Base-by-base conservation (phyloP, 2,329 filamentous ascomycete species). In the Pseudogymnoascus sp. region DNA sequence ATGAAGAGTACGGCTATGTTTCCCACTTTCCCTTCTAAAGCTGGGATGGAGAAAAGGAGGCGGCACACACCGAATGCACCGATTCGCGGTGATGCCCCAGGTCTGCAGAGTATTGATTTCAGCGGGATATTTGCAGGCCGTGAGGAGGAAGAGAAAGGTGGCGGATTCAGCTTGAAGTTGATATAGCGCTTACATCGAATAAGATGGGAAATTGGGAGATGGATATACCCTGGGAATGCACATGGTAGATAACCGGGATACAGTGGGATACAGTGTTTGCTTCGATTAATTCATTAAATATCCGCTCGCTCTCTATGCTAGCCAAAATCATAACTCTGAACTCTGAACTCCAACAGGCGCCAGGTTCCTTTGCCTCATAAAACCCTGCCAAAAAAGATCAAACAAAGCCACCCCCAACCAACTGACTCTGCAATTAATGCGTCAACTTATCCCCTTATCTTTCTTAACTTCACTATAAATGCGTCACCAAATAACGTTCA, bases 21-120 rank as follows among this genome's bases (percentile, higher is more conserved):
- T 70, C 94, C 94, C 2, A 97, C 94, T 0, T 99, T 97, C 71
- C 94, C 94, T 0, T 94, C 89, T 67, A 96, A 95, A 73, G 94
- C 94, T 0, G 90, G 91, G 1, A 88, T 94, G 77, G 94, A 99
- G 77, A 87, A 85, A 69, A 78, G 91, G 66, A 78, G 82, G 35
- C 78, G 82, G 62, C 83, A 85, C 62, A 92, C 86, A 64, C 94
- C 94, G 0, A 86, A 91, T 71, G 94, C 94, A 5, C 94, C 94
- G 0, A 82, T 82, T 37, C 79, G 92, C 30, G 92, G 91, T 0
- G 84, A 88, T 57, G 82, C 82, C 13, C 61, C 61, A 2, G 77
- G 78, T 3, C 66, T 84, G 2, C 77, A 79, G 0, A 75, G 77
- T 2, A 75, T 81, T 9, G 88, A 91, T 71, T 85, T 90, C 67